Base-by-base conservation (phyloP, 1,139 yeast genomes). In the Yamadazyma dushanensis region DNA sequence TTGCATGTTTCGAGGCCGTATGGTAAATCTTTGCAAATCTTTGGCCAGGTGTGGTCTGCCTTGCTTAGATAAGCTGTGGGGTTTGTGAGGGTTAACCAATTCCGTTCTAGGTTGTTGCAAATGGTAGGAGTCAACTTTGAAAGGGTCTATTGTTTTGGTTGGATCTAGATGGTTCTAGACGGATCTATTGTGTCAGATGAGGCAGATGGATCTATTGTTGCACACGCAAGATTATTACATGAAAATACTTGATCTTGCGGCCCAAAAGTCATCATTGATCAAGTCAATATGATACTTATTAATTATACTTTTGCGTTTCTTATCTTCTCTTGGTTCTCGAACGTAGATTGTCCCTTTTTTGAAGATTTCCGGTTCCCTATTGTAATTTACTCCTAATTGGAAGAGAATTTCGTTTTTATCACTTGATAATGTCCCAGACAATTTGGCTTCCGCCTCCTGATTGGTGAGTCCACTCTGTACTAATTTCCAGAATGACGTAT, bases 341-440 rank as follows among this genome's bases (percentile, higher is more conserved):
- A 80, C 73, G 13, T 84, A 63, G 11, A 84, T 63, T 0, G 96
- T 83, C 0, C 98, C 98, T 63, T 90, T 92, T 49, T 83, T 85
- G 61, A 65, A 92, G 43, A 89, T 81, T 39, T 85, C 97, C 0
- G 83, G 85, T 59, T 92, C 97, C 45, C 87, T 78, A 56, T 92
- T 92, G 60, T 92, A 92, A 56, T 92, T 92, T 30, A 92, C 78
- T 1, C 85, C 87, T 59, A 90, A 87, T 44, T 80, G 76, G 54
- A 85, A 92, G 38, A 92, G 57, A 3, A 92, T 80, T 55, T 92
- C 98, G 54, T 92, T 84, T 57, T 92, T 92, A 50, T 92, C 97
- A 23, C 78, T 66, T 5, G 96, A 69, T 2, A 87, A 56, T 0
- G 97, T 87, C 0, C 96, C 90, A 35, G 74, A 72, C 17, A 90